Conservation (phyloP, 192 early-diverging fungal species). For the Podochytrium sp. region DNA sequence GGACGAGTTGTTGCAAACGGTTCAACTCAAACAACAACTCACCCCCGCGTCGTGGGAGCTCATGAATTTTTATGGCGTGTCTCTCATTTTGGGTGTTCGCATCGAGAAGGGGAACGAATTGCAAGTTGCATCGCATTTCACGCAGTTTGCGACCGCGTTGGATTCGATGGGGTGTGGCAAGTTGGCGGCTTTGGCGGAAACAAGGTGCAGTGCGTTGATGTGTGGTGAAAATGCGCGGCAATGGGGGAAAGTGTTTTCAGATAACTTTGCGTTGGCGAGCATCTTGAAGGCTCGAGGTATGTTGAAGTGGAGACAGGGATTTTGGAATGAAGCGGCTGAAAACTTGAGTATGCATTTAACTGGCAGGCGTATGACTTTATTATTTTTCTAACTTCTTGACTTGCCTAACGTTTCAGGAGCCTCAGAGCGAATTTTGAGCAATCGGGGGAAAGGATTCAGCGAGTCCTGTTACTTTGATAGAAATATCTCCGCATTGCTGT, state of each 20-base stretch:
- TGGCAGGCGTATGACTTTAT: background rate
- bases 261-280: background rate
- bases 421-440: background rate
- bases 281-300: background rate
- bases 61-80: slow-evolving; percentile 6
- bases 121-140: slow-evolving; percentile 19
- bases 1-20: slow-evolving; percentile 3
- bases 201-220: background rate
- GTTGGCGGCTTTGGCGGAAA: background rate
- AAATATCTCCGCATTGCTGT: background rate
- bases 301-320: background rate
- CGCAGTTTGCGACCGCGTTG: background rate
- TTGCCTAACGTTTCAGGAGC: background rate
- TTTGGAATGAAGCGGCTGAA: slow-evolving; percentile 11
- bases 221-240: too few relatives aligned
- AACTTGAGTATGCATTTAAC: background rate
- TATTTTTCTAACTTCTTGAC: too few relatives aligned
- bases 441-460: slow-evolving; percentile 4
- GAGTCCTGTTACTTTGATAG: slow-evolving; percentile 1
- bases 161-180: background rate
- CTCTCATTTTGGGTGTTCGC: slow-evolving; percentile 4
- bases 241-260: background rate
- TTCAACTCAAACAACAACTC: slow-evolving; percentile 10
- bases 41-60: slow-evolving; percentile 2
- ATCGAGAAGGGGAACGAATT: background rate